phyloP scores from a whole-genome alignment of 805 yeast genomes.

The Schwanniomyces polymorphus region DNA sequence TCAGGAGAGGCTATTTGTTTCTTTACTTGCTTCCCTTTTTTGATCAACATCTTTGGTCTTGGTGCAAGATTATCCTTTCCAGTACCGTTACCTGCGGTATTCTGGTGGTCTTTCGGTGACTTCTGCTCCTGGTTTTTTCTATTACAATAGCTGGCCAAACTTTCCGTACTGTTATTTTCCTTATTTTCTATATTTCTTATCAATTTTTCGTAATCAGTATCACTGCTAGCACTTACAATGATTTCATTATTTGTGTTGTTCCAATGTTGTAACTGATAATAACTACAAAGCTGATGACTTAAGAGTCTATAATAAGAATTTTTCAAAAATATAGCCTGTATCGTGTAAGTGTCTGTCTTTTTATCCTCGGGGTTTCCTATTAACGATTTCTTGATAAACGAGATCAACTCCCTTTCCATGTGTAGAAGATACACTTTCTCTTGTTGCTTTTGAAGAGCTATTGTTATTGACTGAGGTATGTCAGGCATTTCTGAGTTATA shows the following conservation, averaged over 20 bases:
- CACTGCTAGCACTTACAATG: conserved; percentile 15
- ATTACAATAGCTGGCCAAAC: not conserved
- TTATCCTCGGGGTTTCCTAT: conserved; percentile 24
- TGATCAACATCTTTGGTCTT: conserved; percentile 16
- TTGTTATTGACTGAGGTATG: conserved; percentile 16
- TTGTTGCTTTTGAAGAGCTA: conserved; percentile 19
- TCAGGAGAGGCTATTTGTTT: conserved; percentile 1
- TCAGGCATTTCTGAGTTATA: conserved; percentile 6
- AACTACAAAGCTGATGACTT: conserved; percentile 70
- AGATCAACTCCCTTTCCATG: conserved; percentile 19
- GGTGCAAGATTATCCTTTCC: not conserved
- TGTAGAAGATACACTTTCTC: conserved; percentile 19
- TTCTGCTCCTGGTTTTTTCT: not conserved
- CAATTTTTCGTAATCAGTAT: conserved; percentile 13
- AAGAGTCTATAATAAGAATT: conserved; percentile 69
- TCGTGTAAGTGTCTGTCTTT: conserved; percentile 5
- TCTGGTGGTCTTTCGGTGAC: not conserved
- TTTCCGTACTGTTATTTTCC: not conserved
- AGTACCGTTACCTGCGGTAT: not conserved
- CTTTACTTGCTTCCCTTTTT: conserved; percentile 10
- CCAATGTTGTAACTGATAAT: conserved; percentile 59
- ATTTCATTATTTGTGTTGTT: conserved; percentile 21
- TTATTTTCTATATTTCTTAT: conserved; percentile 1
- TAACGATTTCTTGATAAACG: conserved; percentile 21
- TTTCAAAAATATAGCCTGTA: conserved; percentile 39